Evolutionary conservation across 768 basidiomycete species (phyloP), one percentile per base, ranked within the genome.

Genomic region (Pleurotus salmoneostramineus): DNA sequence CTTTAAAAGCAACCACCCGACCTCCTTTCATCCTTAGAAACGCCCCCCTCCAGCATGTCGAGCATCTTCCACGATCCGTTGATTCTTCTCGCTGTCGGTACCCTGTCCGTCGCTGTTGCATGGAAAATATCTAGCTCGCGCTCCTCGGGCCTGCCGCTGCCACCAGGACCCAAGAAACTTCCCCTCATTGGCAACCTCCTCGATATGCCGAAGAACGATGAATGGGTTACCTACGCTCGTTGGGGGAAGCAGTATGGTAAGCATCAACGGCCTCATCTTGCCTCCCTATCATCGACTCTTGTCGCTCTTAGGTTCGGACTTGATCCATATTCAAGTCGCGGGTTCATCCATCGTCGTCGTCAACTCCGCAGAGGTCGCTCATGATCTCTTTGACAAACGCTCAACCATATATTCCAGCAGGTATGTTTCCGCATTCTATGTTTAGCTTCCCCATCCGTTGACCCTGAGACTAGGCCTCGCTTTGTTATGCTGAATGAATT

Each of bases 321-420:
- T 71, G 6, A 35, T 71, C 10, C 65, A 68, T 49, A 56, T 64
- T 5, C 56, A 56, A 17, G 60, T 60, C 1, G 58, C 67, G 27
- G 69, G 68, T 4, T 58, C 63, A 32, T 69, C 68, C 37, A 60
- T 64, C n/a, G 58, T 74, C 33, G 58, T 72, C 33, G 60, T 72
- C 17, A 71, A 69, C 57, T 61, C 64, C 3, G 31, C 63, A 17
- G 59, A 72, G 42, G 65, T 64, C 27, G 66, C 67, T 2, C 17
- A 50, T 7, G 62, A 68, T 34, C 58, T 68, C 4, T 58, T 68
- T 7, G 67, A 66, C 14, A 65, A 63, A 48, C 60, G 66, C 6
- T 60, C 67, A 1, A 40, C 57, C 17, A 64, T 66, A 21, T 66
- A 65, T 57, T 68, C 67, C 1, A 63, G 66, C 43, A 61, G 68